Evolutionary conservation across 805 yeast species (phyloP).

Genomic region (Cyberlindnera galapagoensis): DNA sequence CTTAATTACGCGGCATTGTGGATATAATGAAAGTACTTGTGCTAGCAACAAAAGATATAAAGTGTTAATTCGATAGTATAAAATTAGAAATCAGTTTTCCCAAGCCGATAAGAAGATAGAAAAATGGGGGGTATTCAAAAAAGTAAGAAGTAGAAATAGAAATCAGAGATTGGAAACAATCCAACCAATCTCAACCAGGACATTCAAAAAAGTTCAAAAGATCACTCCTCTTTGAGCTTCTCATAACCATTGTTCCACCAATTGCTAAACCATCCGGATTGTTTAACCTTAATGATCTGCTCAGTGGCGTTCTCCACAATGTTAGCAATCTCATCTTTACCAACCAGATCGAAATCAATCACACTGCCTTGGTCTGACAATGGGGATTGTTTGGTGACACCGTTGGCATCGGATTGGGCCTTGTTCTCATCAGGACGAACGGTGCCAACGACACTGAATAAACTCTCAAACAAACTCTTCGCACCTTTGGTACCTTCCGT

Average conservation of each 20-base stretch:
- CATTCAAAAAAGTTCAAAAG: no score
- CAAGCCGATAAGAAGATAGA: no score
- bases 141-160: not conserved
- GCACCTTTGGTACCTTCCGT: no score
- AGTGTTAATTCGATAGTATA: no score
- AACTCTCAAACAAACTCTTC: conserved; percentile 7
- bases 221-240: conserved; percentile 10
- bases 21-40: no score
- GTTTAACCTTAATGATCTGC: not conserved
- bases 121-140: not conserved
- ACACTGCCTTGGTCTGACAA: not conserved
- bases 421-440: no score
- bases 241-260: conserved; percentile 12
- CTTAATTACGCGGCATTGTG: no score
- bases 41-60: no score
- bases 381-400: not conserved
- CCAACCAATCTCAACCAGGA: no score
- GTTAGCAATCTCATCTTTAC: conserved; percentile 23
- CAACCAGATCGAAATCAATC: conserved; percentile 42
- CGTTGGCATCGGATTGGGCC: not conserved
- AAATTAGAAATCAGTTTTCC: no score
- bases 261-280: conserved; percentile 10
- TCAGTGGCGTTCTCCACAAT: conserved; percentile 5
- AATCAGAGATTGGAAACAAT: no score
- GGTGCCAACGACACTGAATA: conserved; percentile 10